A percentile compares a stretch with the other conserved stretches of the same genome.
Evolutionary conservation across 1,284 basidiomycete genomes (phyloP).

Genomic region (Fomitopsis betulina): DNA sequence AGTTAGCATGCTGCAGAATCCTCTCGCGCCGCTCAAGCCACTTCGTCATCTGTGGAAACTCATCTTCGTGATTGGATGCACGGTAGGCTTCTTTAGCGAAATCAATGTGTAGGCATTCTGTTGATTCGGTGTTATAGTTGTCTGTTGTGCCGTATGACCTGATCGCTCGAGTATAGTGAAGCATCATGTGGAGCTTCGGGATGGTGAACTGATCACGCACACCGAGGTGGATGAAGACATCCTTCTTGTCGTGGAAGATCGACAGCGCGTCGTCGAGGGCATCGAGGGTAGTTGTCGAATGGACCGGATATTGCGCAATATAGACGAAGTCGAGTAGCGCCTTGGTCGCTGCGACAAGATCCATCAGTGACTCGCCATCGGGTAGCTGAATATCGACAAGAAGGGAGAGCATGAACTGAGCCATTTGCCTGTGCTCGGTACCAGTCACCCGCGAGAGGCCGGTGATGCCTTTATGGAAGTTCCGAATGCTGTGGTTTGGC

Average conservation of each 20-base stretch:
- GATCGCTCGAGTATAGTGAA: slow-evolving; percentile 20
- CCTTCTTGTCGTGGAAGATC: slow-evolving; percentile 26
- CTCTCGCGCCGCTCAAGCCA: slow-evolving; percentile 26
- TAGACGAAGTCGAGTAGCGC: slow-evolving; percentile 16
- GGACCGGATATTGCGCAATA: slow-evolving; percentile 18
- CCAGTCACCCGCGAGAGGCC: slow-evolving; percentile 12
- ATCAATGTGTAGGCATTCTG: slow-evolving; percentile 28
- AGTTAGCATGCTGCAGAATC: slow-evolving; percentile 1
- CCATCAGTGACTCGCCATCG: background rate
- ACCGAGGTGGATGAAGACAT: slow-evolving; percentile 19
- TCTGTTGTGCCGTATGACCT: slow-evolving; percentile 16
- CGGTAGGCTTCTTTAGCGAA: slow-evolving; percentile 25
- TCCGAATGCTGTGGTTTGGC: slow-evolving; percentile 29
- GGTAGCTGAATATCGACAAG: slow-evolving; percentile 7
- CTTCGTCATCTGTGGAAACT: slow-evolving; percentile 29
- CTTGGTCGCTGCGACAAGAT: slow-evolving; percentile 8
- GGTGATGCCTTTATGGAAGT: slow-evolving; percentile 36
- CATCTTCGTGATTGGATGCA: slow-evolving; percentile 28
- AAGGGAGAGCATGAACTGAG: slow-evolving; percentile 6
- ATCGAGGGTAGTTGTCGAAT: slow-evolving; percentile 14
- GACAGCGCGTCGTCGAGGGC: slow-evolving; percentile 15
- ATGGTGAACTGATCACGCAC: slow-evolving; percentile 23
- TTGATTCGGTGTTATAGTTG: slow-evolving; percentile 24
- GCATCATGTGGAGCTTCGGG: slow-evolving; percentile 24
- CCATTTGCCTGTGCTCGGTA: slow-evolving; percentile 15